phyloP scores from a whole-genome alignment of 169 alveolate species.

The Plasmodium vivax region DNA sequence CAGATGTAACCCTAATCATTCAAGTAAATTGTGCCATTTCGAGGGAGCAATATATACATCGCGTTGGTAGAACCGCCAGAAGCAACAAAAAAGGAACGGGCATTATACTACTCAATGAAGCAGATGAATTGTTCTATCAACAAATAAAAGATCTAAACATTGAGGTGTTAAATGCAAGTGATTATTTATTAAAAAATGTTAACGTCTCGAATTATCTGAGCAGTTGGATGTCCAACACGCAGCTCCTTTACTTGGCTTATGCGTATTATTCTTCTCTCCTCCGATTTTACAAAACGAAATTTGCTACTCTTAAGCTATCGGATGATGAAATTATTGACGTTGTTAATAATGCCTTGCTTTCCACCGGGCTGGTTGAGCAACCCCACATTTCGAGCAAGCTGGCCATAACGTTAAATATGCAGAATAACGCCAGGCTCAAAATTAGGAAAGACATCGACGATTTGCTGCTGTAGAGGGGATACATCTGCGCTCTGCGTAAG shows the following conservation, averaged over 20 bases:
- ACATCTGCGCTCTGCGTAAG: not conserved
- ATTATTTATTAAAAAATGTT: slow-evolving; percentile 65
- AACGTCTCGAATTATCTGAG: slow-evolving; percentile 58
- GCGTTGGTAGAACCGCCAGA: slow-evolving; percentile 99
- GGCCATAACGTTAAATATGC: slow-evolving; percentile 72
- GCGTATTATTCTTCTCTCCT: slow-evolving; percentile 70
- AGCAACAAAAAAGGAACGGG: slow-evolving; percentile 93
- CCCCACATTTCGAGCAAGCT: slow-evolving; percentile 69
- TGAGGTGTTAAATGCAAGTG: slow-evolving; percentile 44
- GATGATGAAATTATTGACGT: slow-evolving; percentile 76
- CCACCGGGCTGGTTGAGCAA: slow-evolving; percentile 74
- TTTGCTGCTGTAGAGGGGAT: slow-evolving; percentile 5
- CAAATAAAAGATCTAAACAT: slow-evolving; percentile 73
- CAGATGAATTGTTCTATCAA: slow-evolving; percentile 76
- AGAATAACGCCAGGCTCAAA: slow-evolving; percentile 64
- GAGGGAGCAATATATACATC: slow-evolving; percentile 94
- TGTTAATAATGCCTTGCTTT: slow-evolving; percentile 54
- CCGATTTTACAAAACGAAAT: slow-evolving; percentile 72
- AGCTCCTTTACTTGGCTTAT: slow-evolving; percentile 63
- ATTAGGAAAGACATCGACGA: slow-evolving; percentile 68
- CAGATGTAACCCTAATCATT: slow-evolving; percentile 96
- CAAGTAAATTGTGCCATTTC: slow-evolving; percentile 97
- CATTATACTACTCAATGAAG: slow-evolving; percentile 78
- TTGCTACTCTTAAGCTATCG: slow-evolving; percentile 30
- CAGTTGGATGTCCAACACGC: slow-evolving; percentile 75